Percentiles rank a stretch among this genome's conserved stretches.
phyloP scores from a whole-genome alignment of 2,329 filamentous ascomycete genomes.

The Erysiphe neolycopersici region DNA sequence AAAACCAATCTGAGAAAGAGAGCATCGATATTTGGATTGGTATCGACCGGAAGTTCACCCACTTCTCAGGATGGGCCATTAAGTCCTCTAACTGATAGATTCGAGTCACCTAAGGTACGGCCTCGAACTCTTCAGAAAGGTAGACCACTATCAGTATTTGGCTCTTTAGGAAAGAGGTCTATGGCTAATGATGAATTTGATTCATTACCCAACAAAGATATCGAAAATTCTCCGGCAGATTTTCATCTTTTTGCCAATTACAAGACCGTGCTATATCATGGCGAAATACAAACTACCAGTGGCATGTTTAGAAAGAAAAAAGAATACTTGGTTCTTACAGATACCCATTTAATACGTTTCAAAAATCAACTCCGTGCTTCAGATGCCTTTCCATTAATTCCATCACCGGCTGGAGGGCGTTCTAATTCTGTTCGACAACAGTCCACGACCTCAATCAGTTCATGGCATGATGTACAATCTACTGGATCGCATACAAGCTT shows the following conservation, averaged over 20 bases:
- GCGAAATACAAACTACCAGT: constrained; percentile 42
- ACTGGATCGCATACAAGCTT: constrained; percentile 20
- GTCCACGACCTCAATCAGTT: constrained; percentile 28
- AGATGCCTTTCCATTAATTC: constrained; percentile 30
- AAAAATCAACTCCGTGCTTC: constrained; percentile 39
- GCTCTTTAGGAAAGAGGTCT: constrained; percentile 12
- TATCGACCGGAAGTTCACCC: constrained; percentile 5
- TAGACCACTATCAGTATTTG: constrained; percentile 12
- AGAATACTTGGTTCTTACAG: constrained; percentile 45
- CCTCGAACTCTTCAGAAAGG: constrained; percentile 11
- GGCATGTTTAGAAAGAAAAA: constrained; percentile 46
- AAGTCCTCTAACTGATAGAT: constrained; percentile 6
- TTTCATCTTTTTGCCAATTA: constrained; percentile 1
- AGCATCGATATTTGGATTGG: constrained; percentile 9
- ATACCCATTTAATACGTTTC: constrained; percentile 39
- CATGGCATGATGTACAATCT: constrained; percentile 32
- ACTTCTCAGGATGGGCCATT: constrained; percentile 3
- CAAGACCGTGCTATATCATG: constrained; percentile 31
- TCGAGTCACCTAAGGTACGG: constrained; percentile 8
- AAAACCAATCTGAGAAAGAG: constrained; percentile 11
- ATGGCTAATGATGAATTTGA: constrained; percentile 8
- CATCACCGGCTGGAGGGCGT: constrained; percentile 16
- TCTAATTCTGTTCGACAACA: constrained; percentile 25
- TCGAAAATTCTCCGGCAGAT: constrained; percentile 8
- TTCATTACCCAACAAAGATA: constrained; percentile 4